These are phyloP conservation scores for Zostera marina DNA, from an alignment of 116 monocot species.

Conservation along the genomic window DNA sequence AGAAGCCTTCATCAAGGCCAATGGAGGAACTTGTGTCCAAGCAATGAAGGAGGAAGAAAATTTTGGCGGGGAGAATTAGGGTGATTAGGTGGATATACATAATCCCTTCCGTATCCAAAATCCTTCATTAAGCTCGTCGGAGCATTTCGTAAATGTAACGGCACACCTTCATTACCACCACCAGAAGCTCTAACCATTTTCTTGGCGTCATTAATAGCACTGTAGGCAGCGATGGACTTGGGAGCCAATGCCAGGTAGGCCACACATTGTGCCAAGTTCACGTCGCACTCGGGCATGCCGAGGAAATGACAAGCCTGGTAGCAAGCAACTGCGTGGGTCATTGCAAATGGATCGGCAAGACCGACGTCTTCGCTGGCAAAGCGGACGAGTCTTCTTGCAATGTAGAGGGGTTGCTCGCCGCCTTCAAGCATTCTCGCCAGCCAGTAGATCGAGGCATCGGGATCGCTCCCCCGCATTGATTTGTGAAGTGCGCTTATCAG, in stretches of 20 bases:
- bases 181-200: constrained; percentile 40
- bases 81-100: constrained; percentile 68
- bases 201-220: constrained; percentile 38
- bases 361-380: constrained; percentile 80
- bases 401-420: constrained; percentile 75
- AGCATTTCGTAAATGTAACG: constrained; percentile 73
- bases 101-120: constrained; percentile 57
- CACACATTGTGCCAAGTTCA: constrained; percentile 52
- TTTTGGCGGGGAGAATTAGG: constrained; percentile 27
- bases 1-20: too few relatives aligned
- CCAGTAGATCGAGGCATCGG: constrained; percentile 74
- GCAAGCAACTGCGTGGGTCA: constrained; percentile 47
- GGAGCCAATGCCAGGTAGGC: constrained; percentile 56
- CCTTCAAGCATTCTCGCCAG: constrained; percentile 68
- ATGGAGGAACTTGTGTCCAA: constrained; percentile 51
- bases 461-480: constrained; percentile 64
- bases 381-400: constrained; percentile 57
- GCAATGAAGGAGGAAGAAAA: constrained; percentile 47
- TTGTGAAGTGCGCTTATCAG: constrained; percentile 85
- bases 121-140: constrained; percentile 82
- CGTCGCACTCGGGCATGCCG: constrained; percentile 74
- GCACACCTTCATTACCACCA: constrained; percentile 67
- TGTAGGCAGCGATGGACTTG: constrained; percentile 72
- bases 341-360: constrained; percentile 51
- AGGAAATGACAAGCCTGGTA: constrained; percentile 87